phyloP scores from a whole-genome alignment of 495 filamentous ascomycete species.

The Lindgomyces ingoldianus region DNA sequence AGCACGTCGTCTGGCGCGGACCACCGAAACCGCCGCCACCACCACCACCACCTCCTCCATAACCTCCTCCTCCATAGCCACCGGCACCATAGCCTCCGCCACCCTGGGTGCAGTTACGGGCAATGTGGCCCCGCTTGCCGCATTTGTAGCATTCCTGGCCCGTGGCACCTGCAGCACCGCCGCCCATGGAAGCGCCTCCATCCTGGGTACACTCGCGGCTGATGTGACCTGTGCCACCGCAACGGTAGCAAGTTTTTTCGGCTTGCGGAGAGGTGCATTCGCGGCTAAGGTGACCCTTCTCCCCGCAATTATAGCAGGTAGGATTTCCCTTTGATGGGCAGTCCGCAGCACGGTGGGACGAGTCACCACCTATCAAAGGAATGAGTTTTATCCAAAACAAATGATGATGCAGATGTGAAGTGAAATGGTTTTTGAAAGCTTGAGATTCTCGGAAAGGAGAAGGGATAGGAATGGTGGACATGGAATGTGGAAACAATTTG shows the following conservation, averaged over 20 bases:
- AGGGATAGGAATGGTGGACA: not conserved
- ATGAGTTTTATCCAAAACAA: slow-evolving; percentile 31
- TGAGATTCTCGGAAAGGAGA: not conserved
- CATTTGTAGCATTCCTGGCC: slow-evolving; percentile 98
- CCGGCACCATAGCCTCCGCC: slow-evolving; percentile 46
- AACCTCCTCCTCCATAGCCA: slow-evolving; percentile 41
- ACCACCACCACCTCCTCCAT: slow-evolving; percentile 38
- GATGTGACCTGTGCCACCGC: slow-evolving; percentile 84
- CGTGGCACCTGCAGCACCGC: slow-evolving; percentile 48
- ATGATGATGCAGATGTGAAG: not conserved
- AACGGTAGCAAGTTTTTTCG: slow-evolving; percentile 97
- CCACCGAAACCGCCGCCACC: slow-evolving; percentile 55
- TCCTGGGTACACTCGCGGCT: slow-evolving; percentile 82
- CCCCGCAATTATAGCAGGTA: slow-evolving; percentile 87
- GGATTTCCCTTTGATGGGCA: slow-evolving; percentile 92
- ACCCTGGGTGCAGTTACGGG: slow-evolving; percentile 83
- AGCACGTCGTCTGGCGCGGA: slow-evolving; percentile 77
- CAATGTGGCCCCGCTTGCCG: slow-evolving; percentile 94
- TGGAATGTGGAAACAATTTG: not conserved
- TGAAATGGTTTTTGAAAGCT: not conserved
- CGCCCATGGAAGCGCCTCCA: slow-evolving; percentile 53
- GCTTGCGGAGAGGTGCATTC: slow-evolving; percentile 88
- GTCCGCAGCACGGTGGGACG: slow-evolving; percentile 82
- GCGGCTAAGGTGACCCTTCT: slow-evolving; percentile 90
- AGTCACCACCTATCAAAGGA: slow-evolving; percentile 64